A percentile compares a stretch with the other conserved stretches of the same genome.
These are phyloP conservation scores for Yarrowia deformans DNA, from an alignment of 805 yeast genomes.

Conservation along the genomic window DNA sequence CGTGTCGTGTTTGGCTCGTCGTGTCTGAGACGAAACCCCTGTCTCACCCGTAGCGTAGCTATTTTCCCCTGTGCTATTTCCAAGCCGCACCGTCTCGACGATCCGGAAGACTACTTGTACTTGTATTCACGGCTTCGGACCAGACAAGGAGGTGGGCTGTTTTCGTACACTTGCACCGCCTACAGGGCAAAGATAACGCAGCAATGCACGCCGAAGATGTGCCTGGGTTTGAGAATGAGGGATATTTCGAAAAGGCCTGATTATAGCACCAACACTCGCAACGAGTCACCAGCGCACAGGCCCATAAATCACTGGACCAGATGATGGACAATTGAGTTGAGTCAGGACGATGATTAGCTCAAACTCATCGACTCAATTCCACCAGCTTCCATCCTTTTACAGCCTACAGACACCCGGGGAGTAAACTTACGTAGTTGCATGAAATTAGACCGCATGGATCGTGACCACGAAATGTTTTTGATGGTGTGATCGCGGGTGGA, in stretches of 20 bases:
- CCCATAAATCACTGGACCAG: not conserved
- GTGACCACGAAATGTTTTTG: not conserved
- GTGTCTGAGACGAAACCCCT: not conserved
- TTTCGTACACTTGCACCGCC: not conserved
- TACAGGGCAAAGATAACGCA: constrained; percentile 8
- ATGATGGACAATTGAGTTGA: not conserved
- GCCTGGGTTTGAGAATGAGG: not conserved
- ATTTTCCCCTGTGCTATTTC: not conserved
- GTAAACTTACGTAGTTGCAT: constrained; percentile 12
- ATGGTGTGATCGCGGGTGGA: not conserved
- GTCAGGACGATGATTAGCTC: constrained; percentile 4
- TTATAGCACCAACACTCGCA: no score
- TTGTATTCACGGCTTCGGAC: no score
- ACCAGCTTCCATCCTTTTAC: constrained; percentile 30
- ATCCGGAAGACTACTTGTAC: not conserved
- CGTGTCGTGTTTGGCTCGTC: not conserved
- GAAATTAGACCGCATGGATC: constrained; percentile 7
- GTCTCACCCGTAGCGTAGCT: constrained; percentile 11
- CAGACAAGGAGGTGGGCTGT: not conserved
- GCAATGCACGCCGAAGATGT: constrained; percentile 4
- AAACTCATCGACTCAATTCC: constrained; percentile 9
- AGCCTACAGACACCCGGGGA: constrained; percentile 12
- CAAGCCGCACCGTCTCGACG: not conserved
- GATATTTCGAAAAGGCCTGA: not conserved
- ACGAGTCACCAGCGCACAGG: not conserved